Conservation (phyloP, 371 early-diverging fungal species). For the Lichtheimia ornata region DNA sequence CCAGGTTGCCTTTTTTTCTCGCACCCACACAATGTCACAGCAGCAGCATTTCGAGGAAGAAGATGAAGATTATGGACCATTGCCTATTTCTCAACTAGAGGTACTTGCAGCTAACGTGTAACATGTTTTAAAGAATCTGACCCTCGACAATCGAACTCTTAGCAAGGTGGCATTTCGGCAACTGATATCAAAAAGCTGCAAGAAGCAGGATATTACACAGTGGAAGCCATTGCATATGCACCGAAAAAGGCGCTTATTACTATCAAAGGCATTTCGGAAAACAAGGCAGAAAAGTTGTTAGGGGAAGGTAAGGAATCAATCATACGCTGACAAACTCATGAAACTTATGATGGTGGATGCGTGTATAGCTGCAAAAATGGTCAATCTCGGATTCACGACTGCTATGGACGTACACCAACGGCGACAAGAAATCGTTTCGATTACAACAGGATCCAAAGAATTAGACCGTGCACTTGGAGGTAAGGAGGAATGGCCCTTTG, state of each 20-base stretch:
- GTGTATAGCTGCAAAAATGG: slow-evolving; percentile 81
- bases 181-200: slow-evolving; percentile 86
- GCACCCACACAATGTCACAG: slow-evolving; percentile 23
- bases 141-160: not conserved
- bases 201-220: slow-evolving; percentile 95
- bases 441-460: slow-evolving; percentile 96
- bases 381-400: slow-evolving; percentile 98
- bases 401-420: slow-evolving; percentile 95
- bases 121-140: not conserved
- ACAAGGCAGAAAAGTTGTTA: slow-evolving; percentile 98
- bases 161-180: slow-evolving; percentile 84
- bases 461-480: slow-evolving; percentile 95
- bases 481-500: slow-evolving; percentile 10
- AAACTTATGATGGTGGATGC: not conserved
- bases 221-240: slow-evolving; percentile 96
- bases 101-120: slow-evolving; percentile 1
- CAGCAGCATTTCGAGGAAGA: slow-evolving; percentile 10
- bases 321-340: slow-evolving; percentile 12
- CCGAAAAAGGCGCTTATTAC: slow-evolving; percentile 90
- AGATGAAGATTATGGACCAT: slow-evolving; percentile 31
- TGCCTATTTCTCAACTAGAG: slow-evolving; percentile 25
- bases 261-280: slow-evolving; percentile 98
- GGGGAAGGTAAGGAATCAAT: slow-evolving; percentile 72
- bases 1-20: not conserved
- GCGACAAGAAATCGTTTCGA: slow-evolving; percentile 82